phyloP scores from a whole-genome alignment of 768 basidiomycete genomes.

The Boletus tomentosulus region DNA sequence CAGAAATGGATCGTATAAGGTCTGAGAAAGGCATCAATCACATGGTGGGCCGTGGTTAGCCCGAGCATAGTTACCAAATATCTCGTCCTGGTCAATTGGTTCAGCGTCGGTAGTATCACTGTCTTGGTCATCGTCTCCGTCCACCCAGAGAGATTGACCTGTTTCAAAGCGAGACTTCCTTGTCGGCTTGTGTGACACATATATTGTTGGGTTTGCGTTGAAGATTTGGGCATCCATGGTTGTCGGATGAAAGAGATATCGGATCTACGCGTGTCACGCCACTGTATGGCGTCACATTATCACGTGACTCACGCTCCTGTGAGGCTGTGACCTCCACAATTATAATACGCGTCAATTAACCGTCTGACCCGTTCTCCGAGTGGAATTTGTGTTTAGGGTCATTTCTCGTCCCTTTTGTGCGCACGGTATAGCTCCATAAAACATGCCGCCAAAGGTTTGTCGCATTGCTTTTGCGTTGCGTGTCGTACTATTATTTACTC shows the following conservation, averaged over 20 bases:
- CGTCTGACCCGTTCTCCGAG: background rate
- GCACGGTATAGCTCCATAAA: background rate
- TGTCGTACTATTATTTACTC: conserved; percentile 9
- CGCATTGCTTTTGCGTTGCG: background rate
- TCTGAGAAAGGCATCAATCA: conserved; percentile 46
- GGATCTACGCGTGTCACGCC: conserved; percentile 17
- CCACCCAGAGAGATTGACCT: conserved; percentile 60
- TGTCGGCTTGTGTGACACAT: conserved; percentile 46
- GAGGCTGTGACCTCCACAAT: background rate
- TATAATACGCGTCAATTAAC: conserved; percentile 18
- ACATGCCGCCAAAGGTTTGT: conserved; percentile 39
- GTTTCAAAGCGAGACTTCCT: conserved; percentile 39
- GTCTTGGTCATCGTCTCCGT: conserved; percentile 41
- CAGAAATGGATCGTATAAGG: conserved; percentile 85
- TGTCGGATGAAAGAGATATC: conserved; percentile 1
- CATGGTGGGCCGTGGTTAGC: background rate
- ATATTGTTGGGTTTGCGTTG: conserved; percentile 90
- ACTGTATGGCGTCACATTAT: conserved; percentile 12
- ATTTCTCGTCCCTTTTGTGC: background rate
- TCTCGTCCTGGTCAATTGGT: conserved; percentile 86
- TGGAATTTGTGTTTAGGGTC: background rate
- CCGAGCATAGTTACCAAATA: conserved; percentile 62
- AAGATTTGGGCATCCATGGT: conserved; percentile 57
- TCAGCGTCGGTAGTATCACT: conserved; percentile 43
- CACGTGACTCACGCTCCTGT: conserved; percentile 14